These are phyloP conservation scores for Ceratocystis huliohia DNA, from an alignment of 2,329 filamentous ascomycete genomes.

Conservation along the genomic window DNA sequence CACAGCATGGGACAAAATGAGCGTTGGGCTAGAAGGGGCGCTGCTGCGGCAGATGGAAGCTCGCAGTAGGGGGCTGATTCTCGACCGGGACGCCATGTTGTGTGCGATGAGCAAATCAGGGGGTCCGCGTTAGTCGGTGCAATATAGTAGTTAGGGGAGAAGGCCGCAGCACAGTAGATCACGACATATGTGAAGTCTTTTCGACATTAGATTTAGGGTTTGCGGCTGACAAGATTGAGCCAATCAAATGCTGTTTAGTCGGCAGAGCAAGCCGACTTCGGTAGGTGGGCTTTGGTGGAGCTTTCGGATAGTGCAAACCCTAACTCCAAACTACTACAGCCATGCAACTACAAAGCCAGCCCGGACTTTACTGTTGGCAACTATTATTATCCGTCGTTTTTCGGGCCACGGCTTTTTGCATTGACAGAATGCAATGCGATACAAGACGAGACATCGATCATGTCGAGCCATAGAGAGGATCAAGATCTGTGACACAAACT, in stretches of 20 bases:
- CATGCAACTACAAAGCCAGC: too few species aligned
- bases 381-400: too few species aligned
- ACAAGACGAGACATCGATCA: constrained; percentile 10
- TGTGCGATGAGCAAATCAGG: not conserved
- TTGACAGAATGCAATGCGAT: not conserved
- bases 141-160: not conserved
- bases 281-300: not conserved
- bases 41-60: constrained; percentile 5
- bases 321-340: too few species aligned
- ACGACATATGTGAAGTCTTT: constrained; percentile 4
- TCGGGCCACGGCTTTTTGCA: not conserved
- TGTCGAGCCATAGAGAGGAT: not conserved
- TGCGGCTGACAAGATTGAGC: not conserved
- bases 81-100: constrained; percentile 16
- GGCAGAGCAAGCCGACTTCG: not conserved
- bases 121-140: not conserved
- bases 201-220: not conserved
- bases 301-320: not conserved
- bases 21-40: not conserved
- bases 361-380: too few species aligned
- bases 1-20: not conserved
- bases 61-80: constrained; percentile 16
- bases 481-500: not conserved
- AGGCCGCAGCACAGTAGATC: not conserved
- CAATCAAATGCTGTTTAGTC: not conserved